These are phyloP conservation scores for Fusarium chlamydosporum DNA, from an alignment of 2,329 filamentous ascomycete genomes.

Conservation along the genomic window DNA sequence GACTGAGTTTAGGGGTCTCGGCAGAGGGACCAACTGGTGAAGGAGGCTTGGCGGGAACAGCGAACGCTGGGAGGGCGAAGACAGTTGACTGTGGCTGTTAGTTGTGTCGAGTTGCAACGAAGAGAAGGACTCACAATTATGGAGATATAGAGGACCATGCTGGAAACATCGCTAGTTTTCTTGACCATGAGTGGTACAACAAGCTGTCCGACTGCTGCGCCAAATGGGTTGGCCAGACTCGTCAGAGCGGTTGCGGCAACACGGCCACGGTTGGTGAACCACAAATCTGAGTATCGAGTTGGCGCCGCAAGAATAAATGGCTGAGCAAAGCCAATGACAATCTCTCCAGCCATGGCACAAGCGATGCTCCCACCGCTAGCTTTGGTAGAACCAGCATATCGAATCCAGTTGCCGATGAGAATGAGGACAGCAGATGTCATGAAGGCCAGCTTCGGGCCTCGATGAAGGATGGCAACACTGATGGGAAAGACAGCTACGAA, in stretches of 20 bases:
- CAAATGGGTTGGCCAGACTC: slow-evolving; percentile 89
- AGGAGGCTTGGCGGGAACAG: slow-evolving; percentile 82
- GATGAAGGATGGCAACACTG: slow-evolving; percentile 83
- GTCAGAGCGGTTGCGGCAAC: slow-evolving; percentile 89
- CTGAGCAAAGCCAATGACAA: slow-evolving; percentile 89
- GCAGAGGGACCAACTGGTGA: slow-evolving; percentile 81
- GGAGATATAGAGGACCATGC: slow-evolving; percentile 86
- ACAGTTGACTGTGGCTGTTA: slow-evolving; percentile 54
- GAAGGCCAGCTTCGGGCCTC: slow-evolving; percentile 83
- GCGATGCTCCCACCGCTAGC: slow-evolving; percentile 74
- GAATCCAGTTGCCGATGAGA: slow-evolving; percentile 90
- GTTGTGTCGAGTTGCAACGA: slow-evolving; percentile 6
- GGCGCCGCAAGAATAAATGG: slow-evolving; percentile 93
- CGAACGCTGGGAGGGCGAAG: slow-evolving; percentile 80
- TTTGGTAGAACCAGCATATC: slow-evolving; percentile 77
- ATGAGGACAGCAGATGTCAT: slow-evolving; percentile 79
- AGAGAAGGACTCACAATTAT: slow-evolving; percentile 74
- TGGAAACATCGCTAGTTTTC: slow-evolving; percentile 74
- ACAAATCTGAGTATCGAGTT: slow-evolving; percentile 91
- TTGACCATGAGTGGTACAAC: slow-evolving; percentile 84
- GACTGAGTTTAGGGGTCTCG: slow-evolving; percentile 67
- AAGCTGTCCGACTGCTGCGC: slow-evolving; percentile 88
- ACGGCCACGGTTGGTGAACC: slow-evolving; percentile 89
- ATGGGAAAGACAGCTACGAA: slow-evolving; percentile 81
- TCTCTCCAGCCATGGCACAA: slow-evolving; percentile 89